Evolutionary conservation across 2,329 filamentous ascomycete genomes (phyloP).

Genomic region (Clonostachys rhizophaga): DNA sequence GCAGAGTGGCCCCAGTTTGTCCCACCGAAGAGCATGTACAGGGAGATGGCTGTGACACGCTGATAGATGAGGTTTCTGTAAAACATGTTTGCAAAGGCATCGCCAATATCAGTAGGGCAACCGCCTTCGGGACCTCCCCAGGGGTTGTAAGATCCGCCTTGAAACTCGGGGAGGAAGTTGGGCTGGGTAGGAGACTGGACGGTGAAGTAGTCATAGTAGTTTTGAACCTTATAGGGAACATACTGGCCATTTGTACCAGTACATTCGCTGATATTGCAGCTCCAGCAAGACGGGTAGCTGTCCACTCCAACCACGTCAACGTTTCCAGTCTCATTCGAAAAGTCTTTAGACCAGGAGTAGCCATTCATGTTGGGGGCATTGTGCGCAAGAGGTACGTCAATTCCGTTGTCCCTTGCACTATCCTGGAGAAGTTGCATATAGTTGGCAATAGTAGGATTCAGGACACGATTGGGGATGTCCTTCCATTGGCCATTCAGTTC

Average conservation of each 20-base stretch:
- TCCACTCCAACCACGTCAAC: conserved; percentile 49
- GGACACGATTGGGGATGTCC: conserved; percentile 30
- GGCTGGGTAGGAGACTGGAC: conserved; percentile 11
- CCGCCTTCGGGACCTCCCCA: conserved; percentile 57
- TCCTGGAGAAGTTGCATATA: conserved; percentile 56
- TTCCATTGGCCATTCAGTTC: conserved; percentile 41
- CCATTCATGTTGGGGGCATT: conserved; percentile 57
- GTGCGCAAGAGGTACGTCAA: conserved; percentile 50
- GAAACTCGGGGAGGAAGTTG: conserved; percentile 5
- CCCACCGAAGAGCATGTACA: conserved; percentile 64
- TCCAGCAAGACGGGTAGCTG: conserved; percentile 55
- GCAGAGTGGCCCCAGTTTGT: conserved; percentile 60
- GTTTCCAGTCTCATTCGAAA: conserved; percentile 48
- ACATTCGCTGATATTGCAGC: conserved; percentile 57
- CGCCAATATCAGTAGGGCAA: conserved; percentile 47
- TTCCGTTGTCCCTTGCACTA: conserved; percentile 47
- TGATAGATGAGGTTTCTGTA: conserved; percentile 59
- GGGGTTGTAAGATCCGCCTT: conserved; percentile 40
- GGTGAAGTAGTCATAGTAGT: conserved; percentile 22
- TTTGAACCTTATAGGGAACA: conserved; percentile 42
- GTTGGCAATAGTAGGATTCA: conserved; percentile 40
- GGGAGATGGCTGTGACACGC: conserved; percentile 51
- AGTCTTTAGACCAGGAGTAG: conserved; percentile 57
- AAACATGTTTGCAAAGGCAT: conserved; percentile 59
- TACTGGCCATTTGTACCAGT: conserved; percentile 55